Conservation (phyloP, 371 early-diverging fungal species). For the Parasitella parasitica region DNA sequence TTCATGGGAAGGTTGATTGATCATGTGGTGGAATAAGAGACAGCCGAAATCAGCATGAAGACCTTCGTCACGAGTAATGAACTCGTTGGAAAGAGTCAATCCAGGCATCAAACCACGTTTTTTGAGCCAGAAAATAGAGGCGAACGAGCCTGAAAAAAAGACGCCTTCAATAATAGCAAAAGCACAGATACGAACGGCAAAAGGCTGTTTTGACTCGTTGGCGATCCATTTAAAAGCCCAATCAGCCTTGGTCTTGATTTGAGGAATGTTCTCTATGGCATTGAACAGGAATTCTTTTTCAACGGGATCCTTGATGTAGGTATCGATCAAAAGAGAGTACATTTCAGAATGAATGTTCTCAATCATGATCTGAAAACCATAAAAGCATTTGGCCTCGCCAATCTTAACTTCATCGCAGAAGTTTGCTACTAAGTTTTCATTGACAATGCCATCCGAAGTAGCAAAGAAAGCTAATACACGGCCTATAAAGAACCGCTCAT, state of each 20-base stretch:
- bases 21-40: constrained; percentile 87
- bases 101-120: constrained; percentile 99
- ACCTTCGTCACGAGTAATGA: constrained; percentile 99
- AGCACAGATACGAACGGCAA: constrained; percentile 95
- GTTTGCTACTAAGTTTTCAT: constrained; percentile 96
- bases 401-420: constrained; percentile 98
- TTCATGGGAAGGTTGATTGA: constrained; percentile 75
- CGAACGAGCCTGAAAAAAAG: constrained; percentile 99
- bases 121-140: constrained; percentile 99
- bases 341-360: constrained; percentile 99
- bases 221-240: constrained; percentile 99
- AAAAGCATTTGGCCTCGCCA: constrained; percentile 98
- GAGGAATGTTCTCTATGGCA: constrained; percentile 94
- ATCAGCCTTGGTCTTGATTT: constrained; percentile 96
- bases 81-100: constrained; percentile 99
- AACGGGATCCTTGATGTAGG: constrained; percentile 90
- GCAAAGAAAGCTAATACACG: constrained; percentile 99
- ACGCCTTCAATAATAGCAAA: constrained; percentile 99
- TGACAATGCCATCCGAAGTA: constrained; percentile 99
- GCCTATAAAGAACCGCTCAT: constrained; percentile 96
- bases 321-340: constrained; percentile 98
- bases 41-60: constrained; percentile 99
- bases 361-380: constrained; percentile 99
- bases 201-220: constrained; percentile 70
- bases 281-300: constrained; percentile 93